Base-by-base conservation (phyloP, 768 basidiomycete species). In the Tricholoma sp. region DNA sequence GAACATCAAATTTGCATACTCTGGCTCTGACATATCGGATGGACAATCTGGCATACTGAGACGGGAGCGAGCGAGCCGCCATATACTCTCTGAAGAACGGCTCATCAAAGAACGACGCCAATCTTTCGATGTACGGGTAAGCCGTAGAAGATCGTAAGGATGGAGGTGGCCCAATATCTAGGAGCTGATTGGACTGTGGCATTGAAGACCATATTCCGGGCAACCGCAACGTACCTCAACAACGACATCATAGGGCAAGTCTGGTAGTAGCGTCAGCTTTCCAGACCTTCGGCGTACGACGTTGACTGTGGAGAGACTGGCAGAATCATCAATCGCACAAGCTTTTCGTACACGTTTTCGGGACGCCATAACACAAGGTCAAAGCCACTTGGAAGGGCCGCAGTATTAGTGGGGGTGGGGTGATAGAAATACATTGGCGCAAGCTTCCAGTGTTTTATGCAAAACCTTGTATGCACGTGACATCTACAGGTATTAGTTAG, bases 1-100 rank as follows among this genome's bases (percentile, higher is more conserved):
- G 54, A 55, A 55, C 47, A 55, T 45, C 15, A 55, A 20, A 49
- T 55, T 32, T 6, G 54, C 29, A 37, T 55, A 55, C n/a, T 17
- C 33, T 5, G 54, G 54, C 33, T 55, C 54, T 28, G 42, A 45
- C 47, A 55, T 47, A 39, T 37, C 32, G 11, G 54, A 29, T 24
- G 54, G 54, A 47, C 44, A 36, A 37, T 49, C 44, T 17, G 54
- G 54, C 42, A 55, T 44, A 6, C 24, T 44, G 41, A 55, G 31
- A n/a, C 47, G 28, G 2, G 18, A 12, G 11, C 34, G 44, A 24
- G 54, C 32, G 34, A 28, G 42, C 18, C 31, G 42, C 54, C 54
- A 55, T 20, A 55, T 39, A 6, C 24, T 33, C 18, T 34, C 34
- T 36, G 54, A 31, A n/a, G 54, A 55, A 37, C 54, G 54, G 13